Base-by-base conservation (phyloP, 192 early-diverging fungal genomes). In the Mortierella hygrophila region DNA sequence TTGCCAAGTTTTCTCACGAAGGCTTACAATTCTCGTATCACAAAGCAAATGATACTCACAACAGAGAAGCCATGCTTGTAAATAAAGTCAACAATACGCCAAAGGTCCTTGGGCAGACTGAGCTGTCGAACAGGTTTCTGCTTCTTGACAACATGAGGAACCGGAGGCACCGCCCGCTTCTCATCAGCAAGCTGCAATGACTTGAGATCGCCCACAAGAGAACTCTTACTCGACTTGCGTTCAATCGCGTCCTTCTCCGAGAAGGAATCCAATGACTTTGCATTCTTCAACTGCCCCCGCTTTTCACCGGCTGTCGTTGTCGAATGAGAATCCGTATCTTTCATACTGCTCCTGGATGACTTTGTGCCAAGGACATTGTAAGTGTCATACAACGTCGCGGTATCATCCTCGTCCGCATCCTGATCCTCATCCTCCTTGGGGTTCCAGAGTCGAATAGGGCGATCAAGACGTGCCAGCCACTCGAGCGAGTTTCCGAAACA, bases 401-500 rank as follows among this genome's bases (percentile, higher is more conserved):
- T 46, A 55, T 86, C 84, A 41, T 86, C 84, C 9, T 86, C 84
- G 18, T 86, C 84, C 3, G 46, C 55, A 2, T 86, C 78, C 38
- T 74, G 76, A 0, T 78, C 84, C 18, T 86, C 84, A 26, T 75
- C 87, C 70, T 92, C 90, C 2, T 88, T 88, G 1, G 86, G 80
- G 10, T 74, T 82, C 93, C 91, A 91, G 2, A 70, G 72, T 60
- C 93, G 88, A 10, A 95, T 90, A 0, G 96, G 92, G 47, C 88
- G 68, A 26, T 92, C 89, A 74, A 94, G 81, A 11, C 91, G 90
- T 6, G 92, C 89, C 21, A 99, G 87, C 23, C 92, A 86, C 35
- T 95, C 94, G 41, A 99, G 75, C 0, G 87, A 89, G 80, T 91
- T 92, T 6, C 96, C 97, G 87, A 95, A 97, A 81, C 94, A 95